Evolutionary conservation across 2,329 filamentous ascomycete genomes (phyloP).

Genomic region (Chaetothyriales sp.): DNA sequence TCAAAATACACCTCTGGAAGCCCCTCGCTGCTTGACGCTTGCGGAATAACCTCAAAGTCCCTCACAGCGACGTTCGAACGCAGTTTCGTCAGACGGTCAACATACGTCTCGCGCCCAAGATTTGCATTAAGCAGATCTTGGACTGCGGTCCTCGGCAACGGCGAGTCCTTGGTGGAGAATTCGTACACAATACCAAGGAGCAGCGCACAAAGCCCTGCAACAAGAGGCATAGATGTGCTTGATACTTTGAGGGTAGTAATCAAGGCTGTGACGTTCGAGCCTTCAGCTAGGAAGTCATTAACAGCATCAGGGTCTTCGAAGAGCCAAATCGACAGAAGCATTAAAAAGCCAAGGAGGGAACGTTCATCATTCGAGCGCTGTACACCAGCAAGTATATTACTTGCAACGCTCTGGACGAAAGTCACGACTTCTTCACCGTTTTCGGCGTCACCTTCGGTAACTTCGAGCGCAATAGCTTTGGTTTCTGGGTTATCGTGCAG

Average conservation of each 20-base stretch:
- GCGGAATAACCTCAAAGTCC: constrained; percentile 76
- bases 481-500: constrained; percentile 65
- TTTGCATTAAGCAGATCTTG: constrained; percentile 62
- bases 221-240: constrained; percentile 45
- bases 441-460: constrained; percentile 77
- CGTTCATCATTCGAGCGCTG: constrained; percentile 63
- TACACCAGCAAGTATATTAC: constrained; percentile 68
- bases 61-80: constrained; percentile 64
- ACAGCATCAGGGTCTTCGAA: constrained; percentile 86
- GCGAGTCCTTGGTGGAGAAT: constrained; percentile 94
- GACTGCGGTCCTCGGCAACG: constrained; percentile 65
- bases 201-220: constrained; percentile 70
- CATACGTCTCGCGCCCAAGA: constrained; percentile 73
- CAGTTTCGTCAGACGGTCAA: constrained; percentile 63
- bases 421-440: constrained; percentile 91
- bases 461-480: constrained; percentile 62
- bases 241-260: constrained; percentile 57
- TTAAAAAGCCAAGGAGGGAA: constrained; percentile 69
- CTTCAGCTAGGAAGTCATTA: constrained; percentile 83
- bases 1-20: constrained; percentile 77
- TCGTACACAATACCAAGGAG: constrained; percentile 84
- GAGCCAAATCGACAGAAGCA: constrained; percentile 76
- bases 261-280: constrained; percentile 76
- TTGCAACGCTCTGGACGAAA: constrained; percentile 73
- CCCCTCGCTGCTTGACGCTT: constrained; percentile 36